Evolutionary conservation across 2,329 filamentous ascomycete species (phyloP).

Genomic region (Apiospora aurea): DNA sequence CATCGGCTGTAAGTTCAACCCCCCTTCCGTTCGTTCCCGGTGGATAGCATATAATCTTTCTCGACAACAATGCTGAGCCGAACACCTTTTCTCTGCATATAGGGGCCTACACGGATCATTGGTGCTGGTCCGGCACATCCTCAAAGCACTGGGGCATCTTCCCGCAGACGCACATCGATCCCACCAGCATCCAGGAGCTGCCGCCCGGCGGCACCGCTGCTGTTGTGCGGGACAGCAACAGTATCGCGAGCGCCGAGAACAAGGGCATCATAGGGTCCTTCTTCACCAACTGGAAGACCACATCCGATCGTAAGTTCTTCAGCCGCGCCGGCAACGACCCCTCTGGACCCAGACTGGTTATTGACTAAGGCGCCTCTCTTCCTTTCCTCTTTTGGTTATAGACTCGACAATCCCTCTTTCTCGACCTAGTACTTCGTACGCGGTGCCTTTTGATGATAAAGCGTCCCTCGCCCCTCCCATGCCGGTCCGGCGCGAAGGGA

Average conservation of each 20-base stretch:
- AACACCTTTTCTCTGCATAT: background rate
- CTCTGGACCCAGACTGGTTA: slow-evolving; percentile 15
- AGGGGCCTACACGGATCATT: slow-evolving; percentile 43
- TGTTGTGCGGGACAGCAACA: slow-evolving; percentile 31
- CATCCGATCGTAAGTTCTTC: slow-evolving; percentile 26
- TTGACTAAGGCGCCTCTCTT: slow-evolving; percentile 21
- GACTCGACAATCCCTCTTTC: background rate
- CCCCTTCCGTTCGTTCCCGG: background rate
- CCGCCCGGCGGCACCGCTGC: slow-evolving; percentile 29
- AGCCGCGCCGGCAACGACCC: slow-evolving; percentile 11
- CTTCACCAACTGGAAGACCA: slow-evolving; percentile 21
- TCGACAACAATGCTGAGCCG: background rate
- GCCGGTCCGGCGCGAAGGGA: background rate
- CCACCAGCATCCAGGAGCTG: slow-evolving; percentile 36
- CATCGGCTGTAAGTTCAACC: slow-evolving; percentile 49
- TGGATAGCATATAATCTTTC: background rate
- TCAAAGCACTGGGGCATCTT: slow-evolving; percentile 43
- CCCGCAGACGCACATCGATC: slow-evolving; percentile 43
- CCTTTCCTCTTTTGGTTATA: background rate
- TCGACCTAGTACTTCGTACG: background rate
- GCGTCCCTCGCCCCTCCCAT: background rate
- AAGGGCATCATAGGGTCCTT: slow-evolving; percentile 30
- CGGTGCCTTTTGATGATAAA: background rate
- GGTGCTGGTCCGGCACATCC: slow-evolving; percentile 45
- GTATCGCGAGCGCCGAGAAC: slow-evolving; percentile 41